Base-by-base conservation (phyloP, 2,329 filamentous ascomycete species). In the Diaporthe citrichinensis region DNA sequence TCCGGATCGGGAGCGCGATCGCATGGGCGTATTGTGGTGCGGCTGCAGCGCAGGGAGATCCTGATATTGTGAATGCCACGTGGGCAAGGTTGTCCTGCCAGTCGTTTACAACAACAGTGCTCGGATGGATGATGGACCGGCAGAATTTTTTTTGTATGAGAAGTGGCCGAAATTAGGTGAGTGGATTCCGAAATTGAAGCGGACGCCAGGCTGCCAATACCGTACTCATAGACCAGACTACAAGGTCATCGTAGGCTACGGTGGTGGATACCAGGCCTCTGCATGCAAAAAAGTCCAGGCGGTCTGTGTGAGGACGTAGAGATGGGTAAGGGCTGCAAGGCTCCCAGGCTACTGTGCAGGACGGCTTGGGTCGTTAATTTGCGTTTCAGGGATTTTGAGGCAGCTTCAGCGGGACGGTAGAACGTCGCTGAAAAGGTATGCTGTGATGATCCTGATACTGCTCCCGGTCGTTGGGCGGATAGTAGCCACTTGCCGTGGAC, bases 401-500 rank as follows among this genome's bases (percentile, higher is more conserved):
- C n/a, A 55, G 65, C n/a, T 55, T 55, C 46, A 28, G 49, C 65
- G 9, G 36, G n/a, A 55, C 17, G 49, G 7, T 15, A 4, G 36
- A 15, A 25, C 41, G 65, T 28, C 23, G 49, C 15, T 55, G 39
- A 23, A 6, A 14, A 15, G 36, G 15, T 41, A 31, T 34, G 31
- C 9, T 39, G 36, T 61, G 23, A n/a, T 39, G 4, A 44, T 28
- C 8, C 59, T 62, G 49, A 69, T 41, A 39, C 65, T 23, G 49
- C 49, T 55, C 49, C 65, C 34, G 49, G 34, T 41, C 34, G n/a
- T 55, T 55, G 49, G 65, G n/a, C 65, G 65, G 65, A 53, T 39
- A 23, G n/a, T 39, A 41, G 23, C 62, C 46, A 39, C 46, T 39
- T 68, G 44, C 62, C 65, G 34, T 53, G 65, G 65, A 31, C 65